Percentiles rank a stretch among this genome's conserved stretches.
These are phyloP conservation scores for Erucastrum elatum DNA, from an alignment of 345 rosid genomes.

Conservation along the genomic window DNA sequence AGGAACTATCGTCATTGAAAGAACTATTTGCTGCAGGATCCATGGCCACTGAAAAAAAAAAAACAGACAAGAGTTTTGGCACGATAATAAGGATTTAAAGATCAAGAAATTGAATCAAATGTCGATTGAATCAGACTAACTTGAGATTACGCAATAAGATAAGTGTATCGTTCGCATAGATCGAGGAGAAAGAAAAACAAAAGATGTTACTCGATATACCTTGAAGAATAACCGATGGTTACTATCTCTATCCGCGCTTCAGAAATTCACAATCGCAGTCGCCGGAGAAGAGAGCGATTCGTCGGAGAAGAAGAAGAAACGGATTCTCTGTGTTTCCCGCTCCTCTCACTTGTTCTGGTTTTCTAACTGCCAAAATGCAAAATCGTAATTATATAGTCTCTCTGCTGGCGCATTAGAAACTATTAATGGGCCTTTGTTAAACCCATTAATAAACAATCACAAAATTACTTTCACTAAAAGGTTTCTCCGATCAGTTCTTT, in stretches of 20 bases:
- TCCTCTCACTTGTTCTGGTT: neutral
- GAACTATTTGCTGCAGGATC: neutral
- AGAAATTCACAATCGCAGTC: neutral
- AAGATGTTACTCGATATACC: neutral
- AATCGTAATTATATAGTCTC: neutral
- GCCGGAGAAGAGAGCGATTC: neutral
- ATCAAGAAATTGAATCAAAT: neutral
- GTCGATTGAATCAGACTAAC: neutral
- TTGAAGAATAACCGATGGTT: neutral
- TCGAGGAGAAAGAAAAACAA: neutral
- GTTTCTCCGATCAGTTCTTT: too few relatives aligned
- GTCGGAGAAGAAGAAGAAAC: neutral
- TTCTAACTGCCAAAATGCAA: neutral
- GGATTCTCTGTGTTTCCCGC: conserved; percentile 26
- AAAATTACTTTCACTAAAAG: too few relatives aligned
- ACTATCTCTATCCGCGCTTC: neutral
- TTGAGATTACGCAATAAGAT: neutral
- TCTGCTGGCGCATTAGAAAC: too few relatives aligned
- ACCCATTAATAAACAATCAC: too few relatives aligned
- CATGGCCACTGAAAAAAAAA: neutral
- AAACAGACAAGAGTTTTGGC: neutral
- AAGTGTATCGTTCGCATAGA: neutral
- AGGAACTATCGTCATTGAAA: neutral
- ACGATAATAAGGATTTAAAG: neutral
- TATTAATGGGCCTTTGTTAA: neutral